A percentile compares a stretch with the other conserved stretches of the same genome.
phyloP scores from a whole-genome alignment of 495 filamentous ascomycete genomes.

The Aspergillus ostianus region DNA sequence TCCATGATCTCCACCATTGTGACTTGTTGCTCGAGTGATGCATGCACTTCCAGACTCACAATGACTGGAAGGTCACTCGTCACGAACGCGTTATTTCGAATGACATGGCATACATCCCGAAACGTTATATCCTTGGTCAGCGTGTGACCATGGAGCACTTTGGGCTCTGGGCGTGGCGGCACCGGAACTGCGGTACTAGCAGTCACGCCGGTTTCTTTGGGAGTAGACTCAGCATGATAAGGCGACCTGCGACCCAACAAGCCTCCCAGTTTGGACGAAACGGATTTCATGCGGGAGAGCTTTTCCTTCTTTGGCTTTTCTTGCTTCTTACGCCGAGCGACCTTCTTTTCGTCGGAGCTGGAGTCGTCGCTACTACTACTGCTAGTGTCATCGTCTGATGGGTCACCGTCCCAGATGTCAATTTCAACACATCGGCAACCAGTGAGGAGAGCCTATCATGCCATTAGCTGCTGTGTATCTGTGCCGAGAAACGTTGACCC shows the following conservation, averaged over 20 bases:
- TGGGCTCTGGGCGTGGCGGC: constrained; percentile 57
- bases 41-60: constrained; percentile 88
- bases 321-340: constrained; percentile 13
- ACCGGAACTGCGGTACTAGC: constrained; percentile 26
- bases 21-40: constrained; percentile 71
- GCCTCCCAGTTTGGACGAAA: constrained; percentile 26
- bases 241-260: constrained; percentile 24
- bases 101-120: constrained; percentile 75
- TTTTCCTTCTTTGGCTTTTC: constrained; percentile 21
- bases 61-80: constrained; percentile 76
- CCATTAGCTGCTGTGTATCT: not conserved
- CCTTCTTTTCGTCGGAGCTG: constrained; percentile 5
- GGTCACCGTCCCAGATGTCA: constrained; percentile 86
- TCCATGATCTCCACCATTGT: constrained; percentile 88
- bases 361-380: constrained; percentile 26
- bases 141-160: constrained; percentile 86
- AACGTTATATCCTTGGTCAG: constrained; percentile 85
- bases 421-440: constrained; percentile 96
- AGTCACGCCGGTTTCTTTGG: constrained; percentile 20
- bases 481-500: not conserved
- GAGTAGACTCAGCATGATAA: constrained; percentile 1
- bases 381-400: constrained; percentile 24
- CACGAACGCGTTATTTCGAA: constrained; percentile 75
- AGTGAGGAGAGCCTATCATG: constrained; percentile 58
- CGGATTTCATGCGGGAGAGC: constrained; percentile 14